Base-by-base conservation (phyloP, 2,329 filamentous ascomycete genomes). In the Myriangium duriaei region DNA sequence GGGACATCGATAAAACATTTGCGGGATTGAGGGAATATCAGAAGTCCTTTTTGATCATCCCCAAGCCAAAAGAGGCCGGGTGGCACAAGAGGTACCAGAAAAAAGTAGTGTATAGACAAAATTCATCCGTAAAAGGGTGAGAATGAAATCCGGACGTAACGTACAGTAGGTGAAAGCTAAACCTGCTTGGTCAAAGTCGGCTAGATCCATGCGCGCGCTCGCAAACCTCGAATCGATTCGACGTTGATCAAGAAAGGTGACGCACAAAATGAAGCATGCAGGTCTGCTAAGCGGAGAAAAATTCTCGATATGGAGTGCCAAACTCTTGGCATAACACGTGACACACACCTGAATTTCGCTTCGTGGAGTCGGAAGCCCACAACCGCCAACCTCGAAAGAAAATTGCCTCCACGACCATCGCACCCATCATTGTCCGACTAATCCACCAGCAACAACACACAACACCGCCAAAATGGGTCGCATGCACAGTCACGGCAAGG, bases 21-120 rank as follows among this genome's bases (percentile, higher is more conserved):
- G 21, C 21, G n/a, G 21, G 21, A 7, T 26, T 26, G n/a, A 26
- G n/a, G n/a, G n/a, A n/a, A 45, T 45, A 49, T 87, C 81, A 87
- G 81, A 86, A 84, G 81, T 85, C 79, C 79, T 67, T 67, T 81
- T 69, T 74, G 81, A 83, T 84, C 81, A 87, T 82, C 62, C n/a
- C n/a, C n/a, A 77, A 69, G 60, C 65, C 57, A 64, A 67, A 42
- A 65, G 57, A 55, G 54, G 55, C 70, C 7, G n/a, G 69, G 76
- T 91, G 79, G 83, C 75, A 85, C 85, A 91, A 93, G 86, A 93
- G 86, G 85, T 93, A 86, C 85, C 85, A 93, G 83, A 92, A 87
- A 80, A 53, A 66, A 67, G 58, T 62, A 59, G 28, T 41, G 38
- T 30, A 24, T 26, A 67, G 64, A 69, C 60, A 61, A 55, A 45